phyloP scores from a whole-genome alignment of 2,329 filamentous ascomycete species.

The Pestalotiopsis sp. region DNA sequence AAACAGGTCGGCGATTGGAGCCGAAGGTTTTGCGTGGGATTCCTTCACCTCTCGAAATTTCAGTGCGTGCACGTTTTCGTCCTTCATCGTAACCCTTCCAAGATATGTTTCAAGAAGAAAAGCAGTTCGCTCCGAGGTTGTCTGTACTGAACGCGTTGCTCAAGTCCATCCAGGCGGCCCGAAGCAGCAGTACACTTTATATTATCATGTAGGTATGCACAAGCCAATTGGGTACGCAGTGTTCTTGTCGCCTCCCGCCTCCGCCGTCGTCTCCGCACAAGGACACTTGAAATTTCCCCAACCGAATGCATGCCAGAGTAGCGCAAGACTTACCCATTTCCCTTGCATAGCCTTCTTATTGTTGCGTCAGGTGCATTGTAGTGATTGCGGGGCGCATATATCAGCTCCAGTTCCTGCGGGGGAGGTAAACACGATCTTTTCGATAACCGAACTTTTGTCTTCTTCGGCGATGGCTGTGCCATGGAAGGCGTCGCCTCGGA shows the following conservation, averaged over 20 bases:
- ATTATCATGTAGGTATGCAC: not conserved
- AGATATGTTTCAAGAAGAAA: not conserved
- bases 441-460: too few species aligned
- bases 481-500: too few species aligned
- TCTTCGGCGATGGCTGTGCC: too few species aligned
- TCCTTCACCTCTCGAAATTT: conserved; percentile 16
- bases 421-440: too few species aligned
- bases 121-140: not conserved
- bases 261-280: not conserved
- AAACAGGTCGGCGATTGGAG: conserved; percentile 14
- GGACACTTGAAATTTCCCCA: not conserved
- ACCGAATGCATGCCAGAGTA: not conserved
- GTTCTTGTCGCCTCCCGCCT: not conserved
- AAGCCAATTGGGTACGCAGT: not conserved
- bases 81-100: conserved; percentile 1
- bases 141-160: not conserved
- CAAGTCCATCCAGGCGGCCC: not conserved
- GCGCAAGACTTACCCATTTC: not conserved
- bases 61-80: conserved; percentile 11
- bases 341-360: not conserved
- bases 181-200: not conserved
- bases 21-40: conserved; percentile 7
- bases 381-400: not conserved
- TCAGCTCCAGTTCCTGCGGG: not conserved
- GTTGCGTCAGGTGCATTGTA: not conserved